Conservation (phyloP, 1,284 basidiomycete species). For the Rhodotorula sp. region DNA sequence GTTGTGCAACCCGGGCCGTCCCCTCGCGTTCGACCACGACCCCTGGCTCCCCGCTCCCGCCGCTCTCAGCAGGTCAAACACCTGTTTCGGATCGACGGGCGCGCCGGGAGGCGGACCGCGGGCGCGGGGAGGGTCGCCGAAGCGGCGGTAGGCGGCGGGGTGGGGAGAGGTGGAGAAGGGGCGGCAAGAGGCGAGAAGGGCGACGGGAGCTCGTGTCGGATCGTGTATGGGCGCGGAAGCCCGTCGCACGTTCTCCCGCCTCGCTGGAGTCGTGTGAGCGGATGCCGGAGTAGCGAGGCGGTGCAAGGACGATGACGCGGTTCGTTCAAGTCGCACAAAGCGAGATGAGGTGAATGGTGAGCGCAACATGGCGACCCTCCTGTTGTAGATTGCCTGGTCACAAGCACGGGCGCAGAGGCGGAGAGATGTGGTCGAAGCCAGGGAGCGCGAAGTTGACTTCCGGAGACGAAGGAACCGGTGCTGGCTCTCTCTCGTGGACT, state of each 20-base stretch:
- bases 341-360: too few relatives aligned
- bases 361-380: too few relatives aligned
- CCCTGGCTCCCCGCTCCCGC: neutral
- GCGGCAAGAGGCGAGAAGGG: neutral
- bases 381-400: too few relatives aligned
- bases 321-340: too few relatives aligned
- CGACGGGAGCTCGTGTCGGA: neutral
- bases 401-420: too few relatives aligned
- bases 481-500: neutral
- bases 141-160: constrained; percentile 18
- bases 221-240: too few relatives aligned
- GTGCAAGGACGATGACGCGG: too few relatives aligned
- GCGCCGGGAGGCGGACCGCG: neutral
- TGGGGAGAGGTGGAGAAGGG: neutral
- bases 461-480: neutral
- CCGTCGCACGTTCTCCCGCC: too few relatives aligned
- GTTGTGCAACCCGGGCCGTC: constrained; percentile 6
- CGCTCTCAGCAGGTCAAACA: neutral
- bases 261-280: too few relatives aligned
- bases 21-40: neutral
- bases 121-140: constrained; percentile 9
- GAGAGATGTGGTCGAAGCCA: too few relatives aligned
- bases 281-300: too few relatives aligned
- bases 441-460: neutral
- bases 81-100: neutral